Conservation (phyloP, 352 stramenopile genomes). For the Phytophthora sp. region DNA sequence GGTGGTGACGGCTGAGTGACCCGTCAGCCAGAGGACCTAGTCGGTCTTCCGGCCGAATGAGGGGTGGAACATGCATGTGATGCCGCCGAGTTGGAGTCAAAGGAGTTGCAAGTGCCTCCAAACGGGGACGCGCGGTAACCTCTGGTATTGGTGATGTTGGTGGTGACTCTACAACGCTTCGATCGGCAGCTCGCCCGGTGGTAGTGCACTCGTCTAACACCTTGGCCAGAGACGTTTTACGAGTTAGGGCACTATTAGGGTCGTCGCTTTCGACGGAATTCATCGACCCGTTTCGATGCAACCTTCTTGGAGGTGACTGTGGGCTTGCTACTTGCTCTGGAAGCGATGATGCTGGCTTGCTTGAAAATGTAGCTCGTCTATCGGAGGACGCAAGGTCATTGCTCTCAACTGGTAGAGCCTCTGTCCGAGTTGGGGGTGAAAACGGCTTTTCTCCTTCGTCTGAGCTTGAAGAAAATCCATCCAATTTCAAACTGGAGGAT, state of each 20-base stretch:
- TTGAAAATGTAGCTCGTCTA: neutral
- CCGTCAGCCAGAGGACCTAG: neutral
- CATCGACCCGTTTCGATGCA: slow-evolving; percentile 13
- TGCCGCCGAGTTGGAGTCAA: slow-evolving; percentile 8
- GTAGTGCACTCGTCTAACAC: slow-evolving; percentile 27
- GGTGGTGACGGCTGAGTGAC: neutral
- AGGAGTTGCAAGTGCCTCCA: neutral
- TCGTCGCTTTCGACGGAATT: neutral
- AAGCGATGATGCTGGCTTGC: neutral
- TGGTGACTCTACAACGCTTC: neutral
- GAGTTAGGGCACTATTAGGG: neutral
- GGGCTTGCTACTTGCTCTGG: neutral
- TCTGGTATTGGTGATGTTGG: neutral
- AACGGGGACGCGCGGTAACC: neutral
- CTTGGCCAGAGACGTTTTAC: slow-evolving; percentile 31
- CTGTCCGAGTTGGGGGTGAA: neutral
- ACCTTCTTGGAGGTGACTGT: neutral
- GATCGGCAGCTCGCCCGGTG: neutral
- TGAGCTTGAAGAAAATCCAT: slow-evolving; percentile 4
- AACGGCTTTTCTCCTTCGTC: slow-evolving; percentile 2
- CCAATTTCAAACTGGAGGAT: slow-evolving; percentile 6
- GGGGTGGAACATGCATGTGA: slow-evolving; percentile 11
- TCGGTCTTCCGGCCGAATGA: neutral
- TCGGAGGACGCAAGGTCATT: neutral
- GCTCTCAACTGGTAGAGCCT: no score